Evolutionary conservation across 331 rosid genomes (phyloP).

Genomic region (Malus hybrid): DNA sequence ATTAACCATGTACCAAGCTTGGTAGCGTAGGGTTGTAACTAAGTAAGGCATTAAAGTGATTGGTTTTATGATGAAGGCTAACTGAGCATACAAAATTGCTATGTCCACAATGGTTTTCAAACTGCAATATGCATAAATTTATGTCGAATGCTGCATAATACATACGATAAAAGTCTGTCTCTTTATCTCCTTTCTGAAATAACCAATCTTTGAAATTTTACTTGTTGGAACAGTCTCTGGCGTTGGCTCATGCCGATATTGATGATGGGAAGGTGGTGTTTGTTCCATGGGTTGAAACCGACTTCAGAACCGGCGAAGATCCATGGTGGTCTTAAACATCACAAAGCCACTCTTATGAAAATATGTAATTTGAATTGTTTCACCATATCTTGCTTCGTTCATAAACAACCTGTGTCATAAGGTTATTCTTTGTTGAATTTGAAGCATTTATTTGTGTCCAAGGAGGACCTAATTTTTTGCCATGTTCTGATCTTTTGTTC

Average conservation of each 20-base stretch:
- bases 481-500: neutral
- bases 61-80: neutral
- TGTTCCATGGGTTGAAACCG: constrained; percentile 93
- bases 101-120: neutral
- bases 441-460: neutral
- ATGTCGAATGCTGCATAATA: neutral
- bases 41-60: neutral
- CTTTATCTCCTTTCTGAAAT: neutral
- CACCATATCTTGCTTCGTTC: neutral
- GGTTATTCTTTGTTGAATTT: constrained; percentile 1
- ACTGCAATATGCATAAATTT: neutral
- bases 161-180: neutral
- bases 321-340: constrained; percentile 75
- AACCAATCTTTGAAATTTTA: neutral
- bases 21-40: neutral
- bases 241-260: constrained; percentile 77
- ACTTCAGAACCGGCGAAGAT: constrained; percentile 79
- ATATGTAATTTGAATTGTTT: neutral
- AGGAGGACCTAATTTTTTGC: constrained; percentile 7
- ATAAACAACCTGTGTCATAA: constrained; percentile 12
- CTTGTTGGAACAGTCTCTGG: constrained; percentile 65
- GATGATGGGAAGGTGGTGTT: constrained; percentile 78
- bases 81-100: neutral
- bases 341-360: neutral
- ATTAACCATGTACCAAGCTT: neutral